Conservation (phyloP, 1,284 basidiomycete genomes). For the Volvariella volvacea region DNA sequence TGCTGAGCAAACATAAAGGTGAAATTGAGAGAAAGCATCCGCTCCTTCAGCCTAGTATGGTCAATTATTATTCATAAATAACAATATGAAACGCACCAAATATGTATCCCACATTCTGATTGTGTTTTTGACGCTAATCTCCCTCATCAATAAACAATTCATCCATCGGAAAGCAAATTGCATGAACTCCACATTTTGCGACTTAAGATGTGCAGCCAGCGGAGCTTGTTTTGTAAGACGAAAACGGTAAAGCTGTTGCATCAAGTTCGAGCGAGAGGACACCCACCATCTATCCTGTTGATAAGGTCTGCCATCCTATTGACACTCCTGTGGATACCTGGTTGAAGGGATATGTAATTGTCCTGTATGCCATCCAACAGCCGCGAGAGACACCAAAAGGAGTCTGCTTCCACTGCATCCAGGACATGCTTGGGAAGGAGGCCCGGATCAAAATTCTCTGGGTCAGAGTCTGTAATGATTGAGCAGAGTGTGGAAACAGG, state of each 20-base stretch:
- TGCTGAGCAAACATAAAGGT: slow-evolving; percentile 93
- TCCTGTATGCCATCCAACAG: slow-evolving; percentile 95
- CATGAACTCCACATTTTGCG: slow-evolving; percentile 95
- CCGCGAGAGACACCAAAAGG: slow-evolving; percentile 94
- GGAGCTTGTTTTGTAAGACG: slow-evolving; percentile 49
- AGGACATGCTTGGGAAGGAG: slow-evolving; percentile 66
- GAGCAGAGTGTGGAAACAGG: slow-evolving; percentile 5
- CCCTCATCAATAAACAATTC: slow-evolving; percentile 96
- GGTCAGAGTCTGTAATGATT: slow-evolving; percentile 63
- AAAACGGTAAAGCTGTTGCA: no score
- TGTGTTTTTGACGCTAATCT: slow-evolving; percentile 91
- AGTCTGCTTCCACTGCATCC: slow-evolving; percentile 87
- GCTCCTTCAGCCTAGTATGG: slow-evolving; percentile 78
- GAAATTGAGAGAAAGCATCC: slow-evolving; percentile 95
- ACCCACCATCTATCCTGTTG: slow-evolving; percentile 82
- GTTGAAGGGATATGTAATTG: slow-evolving; percentile 93
- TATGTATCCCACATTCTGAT: slow-evolving; percentile 99
- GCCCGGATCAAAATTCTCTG: slow-evolving; percentile 79
- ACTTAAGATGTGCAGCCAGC: slow-evolving; percentile 74
- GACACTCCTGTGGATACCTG: slow-evolving; percentile 89
- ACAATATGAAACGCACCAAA: slow-evolving; percentile 50
- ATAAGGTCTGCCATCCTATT: slow-evolving; percentile 90
- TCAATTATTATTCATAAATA: slow-evolving; percentile 4
- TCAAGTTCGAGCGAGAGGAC: slow-evolving; percentile 1
- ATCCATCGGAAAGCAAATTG: slow-evolving; percentile 99